A percentile compares a stretch with the other conserved stretches of the same genome.
Evolutionary conservation across 345 rosid species (phyloP).

Genomic region (Eucalyptus grandis): DNA sequence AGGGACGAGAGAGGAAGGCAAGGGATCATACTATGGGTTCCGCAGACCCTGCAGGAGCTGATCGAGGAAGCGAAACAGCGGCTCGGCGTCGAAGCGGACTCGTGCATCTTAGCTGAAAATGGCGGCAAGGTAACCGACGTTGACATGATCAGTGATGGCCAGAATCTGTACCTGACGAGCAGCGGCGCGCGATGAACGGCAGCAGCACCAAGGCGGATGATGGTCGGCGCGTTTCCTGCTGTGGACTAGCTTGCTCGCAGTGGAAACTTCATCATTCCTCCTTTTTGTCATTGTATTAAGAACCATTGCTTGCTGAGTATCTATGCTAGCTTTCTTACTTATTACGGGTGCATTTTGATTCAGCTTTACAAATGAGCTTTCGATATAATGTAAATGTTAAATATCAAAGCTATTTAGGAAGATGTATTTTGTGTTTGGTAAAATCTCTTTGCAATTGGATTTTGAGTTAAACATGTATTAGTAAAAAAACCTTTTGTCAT

Average conservation of each 20-base stretch:
- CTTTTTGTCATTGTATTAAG: not conserved
- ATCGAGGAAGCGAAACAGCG: conserved; percentile 21
- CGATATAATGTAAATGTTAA: fast-evolving
- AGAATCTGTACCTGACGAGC: conserved; percentile 38
- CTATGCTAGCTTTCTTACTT: not conserved
- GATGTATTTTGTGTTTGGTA: too few species aligned
- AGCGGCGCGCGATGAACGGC: not conserved
- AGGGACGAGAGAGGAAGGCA: conserved; percentile 20
- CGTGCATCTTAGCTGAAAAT: conserved; percentile 36
- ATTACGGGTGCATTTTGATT: too few species aligned
- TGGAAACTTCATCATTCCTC: not conserved
- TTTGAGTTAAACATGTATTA: too few species aligned
- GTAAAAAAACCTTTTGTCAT: too few species aligned
- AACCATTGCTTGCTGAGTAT: not conserved
- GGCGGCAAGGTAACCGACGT: conserved; percentile 52
- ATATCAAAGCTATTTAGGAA: too few species aligned
- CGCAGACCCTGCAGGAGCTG: conserved; percentile 51
- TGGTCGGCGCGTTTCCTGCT: not conserved
- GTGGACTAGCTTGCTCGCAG: not conserved
- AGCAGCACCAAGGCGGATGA: not conserved
- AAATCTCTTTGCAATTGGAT: too few species aligned
- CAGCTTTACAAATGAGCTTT: too few species aligned
- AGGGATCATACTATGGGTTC: conserved; percentile 66
- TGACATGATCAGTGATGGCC: conserved; percentile 45
- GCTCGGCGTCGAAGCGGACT: conserved; percentile 11